phyloP scores from a whole-genome alignment of 441 rosid species.

The Pelargonium citronellum region DNA sequence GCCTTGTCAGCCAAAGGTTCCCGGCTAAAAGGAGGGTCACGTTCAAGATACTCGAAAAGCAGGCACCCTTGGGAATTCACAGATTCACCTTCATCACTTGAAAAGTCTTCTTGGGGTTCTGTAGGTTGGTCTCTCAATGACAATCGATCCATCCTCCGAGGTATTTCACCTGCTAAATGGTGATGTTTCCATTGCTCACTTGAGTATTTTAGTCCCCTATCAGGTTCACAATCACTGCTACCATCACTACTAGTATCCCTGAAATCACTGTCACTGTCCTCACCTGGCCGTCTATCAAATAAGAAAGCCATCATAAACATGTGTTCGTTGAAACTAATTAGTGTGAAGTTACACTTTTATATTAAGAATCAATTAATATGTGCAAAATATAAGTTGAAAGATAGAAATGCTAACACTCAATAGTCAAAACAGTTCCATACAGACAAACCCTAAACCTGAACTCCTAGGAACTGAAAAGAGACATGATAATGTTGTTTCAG shows the following conservation, averaged over 20 bases:
- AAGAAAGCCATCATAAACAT: constrained; percentile 14
- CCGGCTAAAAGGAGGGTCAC: constrained; percentile 59
- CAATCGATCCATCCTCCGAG: constrained; percentile 37
- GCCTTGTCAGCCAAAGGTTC: constrained; percentile 79
- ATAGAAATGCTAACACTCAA: not conserved
- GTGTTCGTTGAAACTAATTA: not conserved
- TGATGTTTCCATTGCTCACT: constrained; percentile 30
- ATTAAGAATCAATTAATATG: not conserved
- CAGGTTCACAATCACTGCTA: constrained; percentile 61
- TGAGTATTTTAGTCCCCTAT: constrained; percentile 30
- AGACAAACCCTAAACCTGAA: not conserved
- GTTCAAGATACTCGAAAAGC: constrained; percentile 67
- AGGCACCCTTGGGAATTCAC: constrained; percentile 37
- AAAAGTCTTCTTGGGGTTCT: constrained; percentile 38
- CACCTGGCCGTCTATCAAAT: constrained; percentile 42
- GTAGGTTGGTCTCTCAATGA: constrained; percentile 34
- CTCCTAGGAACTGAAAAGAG: not conserved
- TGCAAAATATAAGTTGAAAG: not conserved
- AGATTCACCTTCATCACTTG: constrained; percentile 61
- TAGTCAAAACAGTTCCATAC: not conserved
- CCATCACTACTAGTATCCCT: constrained; percentile 72
- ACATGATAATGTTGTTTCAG: not conserved
- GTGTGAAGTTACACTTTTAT: not conserved
- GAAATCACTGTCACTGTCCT: constrained; percentile 63
- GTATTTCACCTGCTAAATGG: constrained; percentile 22